phyloP scores from a whole-genome alignment of 148 eudicot genomes.

The Heliosperma pusillum region DNA sequence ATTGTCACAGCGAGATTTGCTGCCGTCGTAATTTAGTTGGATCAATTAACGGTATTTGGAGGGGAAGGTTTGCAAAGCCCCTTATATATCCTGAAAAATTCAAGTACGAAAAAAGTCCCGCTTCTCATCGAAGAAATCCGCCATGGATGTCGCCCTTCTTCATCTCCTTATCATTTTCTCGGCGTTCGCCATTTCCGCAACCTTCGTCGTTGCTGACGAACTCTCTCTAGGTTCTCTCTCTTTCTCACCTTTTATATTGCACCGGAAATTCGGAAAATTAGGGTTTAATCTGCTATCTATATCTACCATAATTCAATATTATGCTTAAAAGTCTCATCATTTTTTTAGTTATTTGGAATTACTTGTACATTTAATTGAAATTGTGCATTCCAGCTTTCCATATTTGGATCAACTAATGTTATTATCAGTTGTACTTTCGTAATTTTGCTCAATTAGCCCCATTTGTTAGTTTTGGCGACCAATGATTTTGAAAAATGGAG shows the following conservation, averaged over 20 bases:
- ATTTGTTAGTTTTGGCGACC: too few species aligned
- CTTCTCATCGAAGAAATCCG: background rate
- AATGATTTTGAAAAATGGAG: too few species aligned
- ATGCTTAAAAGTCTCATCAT: background rate
- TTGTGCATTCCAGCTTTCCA: background rate
- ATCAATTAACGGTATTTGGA: too few species aligned
- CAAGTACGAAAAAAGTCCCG: background rate
- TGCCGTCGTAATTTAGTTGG: too few species aligned
- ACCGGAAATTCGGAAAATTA: background rate
- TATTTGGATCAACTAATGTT: background rate
- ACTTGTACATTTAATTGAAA: background rate
- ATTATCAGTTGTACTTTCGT: too few species aligned
- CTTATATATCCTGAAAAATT: background rate
- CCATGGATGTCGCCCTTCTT: constrained; percentile 20
- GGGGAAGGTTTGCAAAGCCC: too few species aligned
- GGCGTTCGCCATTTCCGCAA: background rate
- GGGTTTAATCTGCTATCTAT: constrained; percentile 22
- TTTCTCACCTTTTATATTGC: constrained; percentile 7
- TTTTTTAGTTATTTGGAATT: background rate
- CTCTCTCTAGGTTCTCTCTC: constrained; percentile 37
- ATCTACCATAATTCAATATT: too few species aligned
- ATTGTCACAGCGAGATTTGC: too few species aligned
- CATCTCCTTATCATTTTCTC: constrained; percentile 23
- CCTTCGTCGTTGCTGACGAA: constrained; percentile 13
- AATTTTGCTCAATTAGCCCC: too few species aligned